These are phyloP conservation scores for Cryphonectria carpinicola DNA, from an alignment of 2,329 filamentous ascomycete species.

Conservation along the genomic window DNA sequence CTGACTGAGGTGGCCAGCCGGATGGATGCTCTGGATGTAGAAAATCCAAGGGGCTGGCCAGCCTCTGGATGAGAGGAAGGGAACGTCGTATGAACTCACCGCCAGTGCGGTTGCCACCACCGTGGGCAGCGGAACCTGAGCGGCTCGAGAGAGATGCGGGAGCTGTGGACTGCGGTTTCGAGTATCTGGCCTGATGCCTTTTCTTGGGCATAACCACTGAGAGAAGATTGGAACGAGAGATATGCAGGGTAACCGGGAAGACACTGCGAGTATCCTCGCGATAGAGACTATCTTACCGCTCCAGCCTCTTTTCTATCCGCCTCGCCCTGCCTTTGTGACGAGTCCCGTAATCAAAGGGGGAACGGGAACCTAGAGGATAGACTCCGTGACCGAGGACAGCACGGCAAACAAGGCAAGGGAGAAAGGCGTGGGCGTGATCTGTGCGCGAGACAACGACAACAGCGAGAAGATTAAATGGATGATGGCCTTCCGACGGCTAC, in stretches of 20 bases:
- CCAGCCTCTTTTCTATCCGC: background rate
- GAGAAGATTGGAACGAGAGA: background rate
- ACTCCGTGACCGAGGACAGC: slow-evolving; percentile 10
- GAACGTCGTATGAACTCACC: slow-evolving; percentile 20
- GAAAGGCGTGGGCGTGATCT: slow-evolving; percentile 4
- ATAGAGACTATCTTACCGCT: background rate
- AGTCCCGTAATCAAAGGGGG: slow-evolving; percentile 13
- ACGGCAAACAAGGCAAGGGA: slow-evolving; percentile 3
- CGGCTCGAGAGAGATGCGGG: slow-evolving; percentile 51
- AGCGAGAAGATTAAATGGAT: slow-evolving; percentile 8
- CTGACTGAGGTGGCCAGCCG: slow-evolving; percentile 6
- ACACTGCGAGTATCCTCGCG: slow-evolving; percentile 4
- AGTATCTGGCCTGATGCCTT: slow-evolving; percentile 58
- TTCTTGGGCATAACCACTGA: slow-evolving; percentile 63
- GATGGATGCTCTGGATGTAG: background rate
- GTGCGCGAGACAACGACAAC: slow-evolving; percentile 15
- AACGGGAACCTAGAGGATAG: slow-evolving; percentile 9
- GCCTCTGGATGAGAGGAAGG: background rate
- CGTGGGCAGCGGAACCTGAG: slow-evolving; percentile 31
- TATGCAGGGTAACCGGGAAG: slow-evolving; percentile 10
- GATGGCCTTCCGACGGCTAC: slow-evolving; percentile 24
- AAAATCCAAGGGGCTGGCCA: background rate
- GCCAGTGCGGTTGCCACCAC: slow-evolving; percentile 14
- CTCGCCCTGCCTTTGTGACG: slow-evolving; percentile 15
- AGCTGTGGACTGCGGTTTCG: slow-evolving; percentile 61